phyloP scores from a whole-genome alignment of 306 rosid genomes.

The Corylus avellana region DNA sequence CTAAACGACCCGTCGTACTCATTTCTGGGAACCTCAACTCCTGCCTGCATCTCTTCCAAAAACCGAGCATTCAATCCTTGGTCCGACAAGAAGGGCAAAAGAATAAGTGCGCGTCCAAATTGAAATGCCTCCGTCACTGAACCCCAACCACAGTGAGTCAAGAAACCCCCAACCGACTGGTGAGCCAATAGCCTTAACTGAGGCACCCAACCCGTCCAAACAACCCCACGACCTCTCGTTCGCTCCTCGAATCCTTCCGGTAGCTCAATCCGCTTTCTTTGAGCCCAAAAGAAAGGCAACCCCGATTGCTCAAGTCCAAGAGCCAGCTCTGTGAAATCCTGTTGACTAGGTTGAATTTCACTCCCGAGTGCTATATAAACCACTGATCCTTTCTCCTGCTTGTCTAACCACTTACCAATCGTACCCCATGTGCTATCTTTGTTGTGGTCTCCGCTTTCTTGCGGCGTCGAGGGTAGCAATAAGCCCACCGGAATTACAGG shows the following conservation, averaged over 20 bases:
- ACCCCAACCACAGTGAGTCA: slow-evolving; percentile 41
- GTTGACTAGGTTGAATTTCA: slow-evolving; percentile 25
- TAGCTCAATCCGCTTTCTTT: not conserved
- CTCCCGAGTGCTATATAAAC: slow-evolving; percentile 36
- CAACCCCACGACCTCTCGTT: slow-evolving; percentile 5
- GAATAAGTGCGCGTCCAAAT: slow-evolving; percentile 20
- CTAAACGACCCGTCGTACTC: slow-evolving; percentile 20
- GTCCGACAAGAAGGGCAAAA: slow-evolving; percentile 29
- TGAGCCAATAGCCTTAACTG: slow-evolving; percentile 33
- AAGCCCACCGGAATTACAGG: slow-evolving; percentile 40
- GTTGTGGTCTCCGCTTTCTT: not conserved
- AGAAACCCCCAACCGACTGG: slow-evolving; percentile 32
- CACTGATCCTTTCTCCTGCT: slow-evolving; percentile 22
- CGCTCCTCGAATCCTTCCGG: slow-evolving; percentile 18
- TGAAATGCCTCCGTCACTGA: slow-evolving; percentile 26
- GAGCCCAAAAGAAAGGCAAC: slow-evolving; percentile 30
- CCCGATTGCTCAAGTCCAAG: slow-evolving; percentile 30
- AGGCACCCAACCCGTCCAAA: slow-evolving; percentile 33
- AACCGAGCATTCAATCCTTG: slow-evolving; percentile 15
- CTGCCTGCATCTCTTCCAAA: slow-evolving; percentile 12
- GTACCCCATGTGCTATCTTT: slow-evolving; percentile 23
- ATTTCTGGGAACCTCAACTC: slow-evolving; percentile 9
- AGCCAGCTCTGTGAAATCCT: slow-evolving; percentile 31
- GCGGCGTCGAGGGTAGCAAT: slow-evolving; percentile 16
- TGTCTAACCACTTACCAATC: slow-evolving; percentile 34